Base-by-base conservation (phyloP, 2,329 filamentous ascomycete genomes). In the Myotisia sp. region DNA sequence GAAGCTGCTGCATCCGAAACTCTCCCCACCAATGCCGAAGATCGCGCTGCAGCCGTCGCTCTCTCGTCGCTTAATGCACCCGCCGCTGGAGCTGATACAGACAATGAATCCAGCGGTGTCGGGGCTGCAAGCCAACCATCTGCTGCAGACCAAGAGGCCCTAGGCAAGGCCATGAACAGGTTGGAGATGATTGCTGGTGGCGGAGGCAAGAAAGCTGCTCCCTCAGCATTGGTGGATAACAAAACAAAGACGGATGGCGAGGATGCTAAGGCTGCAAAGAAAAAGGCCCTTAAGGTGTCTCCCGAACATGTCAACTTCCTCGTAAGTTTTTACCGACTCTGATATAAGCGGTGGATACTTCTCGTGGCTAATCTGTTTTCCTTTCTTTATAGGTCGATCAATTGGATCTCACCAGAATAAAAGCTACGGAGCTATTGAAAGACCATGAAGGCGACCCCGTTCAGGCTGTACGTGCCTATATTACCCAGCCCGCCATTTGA, bases 1-100 rank as follows among this genome's bases (percentile, higher is more conserved):
- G 48, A 51, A 21, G 56, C 54, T 29, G 49, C 49, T 21, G 51
- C 56, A 18, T 44, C 54, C 13, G 40, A 42, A 20, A 49, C 56
- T 20, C 48, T 55, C 28, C 59, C 62, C 26, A 50, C 54, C 22
- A 62, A 60, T 41, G 61, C 62, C 19, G 63, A 66, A 52, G 63
- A 65, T 47, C 63, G 63, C 45, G 65, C 64, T 49, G 62, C 63
- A 7, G 63, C 63, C 12, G 63, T 61, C 9, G 63, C 63, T 6
- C 60, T 67, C 32, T 63, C 60, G 39, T 54, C 63, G 22, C 56
- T 67, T 23, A 56, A 63, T 40, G 51, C 53, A 8, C 60, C 55
- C 35, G 38, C 33, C n/a, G 33, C 35, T 12, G 56, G 54, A 30
- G 55, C 60, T 33, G 52, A 47, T 5, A 45, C 49, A 17, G 51